Conservation (phyloP, 441 rosid species). For the Populus hybrid region DNA sequence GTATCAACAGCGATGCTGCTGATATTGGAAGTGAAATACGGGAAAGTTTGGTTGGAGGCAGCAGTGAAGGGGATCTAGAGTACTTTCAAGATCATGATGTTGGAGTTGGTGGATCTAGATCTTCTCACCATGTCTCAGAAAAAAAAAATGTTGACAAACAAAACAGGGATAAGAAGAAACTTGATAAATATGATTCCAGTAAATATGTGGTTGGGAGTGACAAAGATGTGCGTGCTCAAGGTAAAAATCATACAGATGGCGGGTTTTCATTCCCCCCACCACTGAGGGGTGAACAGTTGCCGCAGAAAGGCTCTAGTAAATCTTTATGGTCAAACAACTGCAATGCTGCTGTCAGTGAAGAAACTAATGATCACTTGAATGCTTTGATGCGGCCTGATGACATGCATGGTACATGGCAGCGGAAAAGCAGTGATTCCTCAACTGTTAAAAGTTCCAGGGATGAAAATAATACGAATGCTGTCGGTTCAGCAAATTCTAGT, state of each 20-base stretch:
- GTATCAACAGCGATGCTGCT: conserved; percentile 85
- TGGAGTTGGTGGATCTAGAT: conserved; percentile 43
- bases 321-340: conserved; percentile 55
- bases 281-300: conserved; percentile 51
- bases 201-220: conserved; percentile 43
- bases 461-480: conserved; percentile 46
- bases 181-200: conserved; percentile 14
- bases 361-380: conserved; percentile 45
- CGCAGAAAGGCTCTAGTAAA: conserved; percentile 52
- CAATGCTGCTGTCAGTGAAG: conserved; percentile 40
- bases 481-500: conserved; percentile 58
- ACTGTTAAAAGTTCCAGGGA: conserved; percentile 63
- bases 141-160: conserved; percentile 43
- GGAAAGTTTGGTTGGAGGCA: conserved; percentile 79
- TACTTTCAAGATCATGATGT: conserved; percentile 53
- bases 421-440: conserved; percentile 75
- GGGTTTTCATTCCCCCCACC: conserved; percentile 80
- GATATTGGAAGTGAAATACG: conserved; percentile 82
- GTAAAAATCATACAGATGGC: conserved; percentile 50
- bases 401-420: conserved; percentile 71
- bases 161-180: conserved; percentile 44
- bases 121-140: conserved; percentile 46
- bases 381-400: conserved; percentile 54
- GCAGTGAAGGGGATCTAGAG: conserved; percentile 86
- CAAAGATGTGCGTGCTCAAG: conserved; percentile 38